Evolutionary conservation across 805 yeast genomes (phyloP), one percentile per base, ranked within the genome.

Genomic region (Wickerhamomyces canadensis): DNA sequence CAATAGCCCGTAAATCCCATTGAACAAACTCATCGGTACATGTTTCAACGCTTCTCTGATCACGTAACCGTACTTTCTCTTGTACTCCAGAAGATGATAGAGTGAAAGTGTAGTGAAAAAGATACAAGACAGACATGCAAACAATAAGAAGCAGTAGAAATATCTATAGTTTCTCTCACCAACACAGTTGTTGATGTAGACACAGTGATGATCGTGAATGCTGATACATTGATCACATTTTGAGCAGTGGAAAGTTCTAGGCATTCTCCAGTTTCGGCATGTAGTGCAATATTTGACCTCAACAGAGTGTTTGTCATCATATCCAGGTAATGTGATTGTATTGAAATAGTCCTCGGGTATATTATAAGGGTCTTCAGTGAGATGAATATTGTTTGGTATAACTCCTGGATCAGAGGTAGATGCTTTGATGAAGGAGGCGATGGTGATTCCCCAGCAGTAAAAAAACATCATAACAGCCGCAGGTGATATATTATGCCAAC

Each of bases 181-280:
- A 29, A 85, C 70, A 54, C 95, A 85, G 47, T 78, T 84, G 50
- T 82, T 80, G 34, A 85, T 53, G 76, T 84, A 77, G 25, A 66
- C 48, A 52, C 89, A 82, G 15, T 52, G 57, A 24, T 52, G 57
- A 26, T 52, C 57, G 31, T 52, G 57, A 1, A 48, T 22, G 7
- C 40, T 29, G 6, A 84, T 64, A 51, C 95, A 86, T 7, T 66
- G 65, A 43, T 75, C 76, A 59, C 95, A 85, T 3, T 66, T 65
- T 2, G 79, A 67, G 51, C 95, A 85, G 57, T 85, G 95, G 38
- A 81, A 74, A 1, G 88, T 61, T 36, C 94, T 60, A 1, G 88
- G 85, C 9, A 87, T 81, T 45, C 91, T 60, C 91, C 94, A 84
- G 30, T 78, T 68, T 22, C 72, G 61, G 51, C 95, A 85, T 1